These are phyloP conservation scores for Stevia rebaudiana DNA, from an alignment of 140 eudicot genomes.

Conservation along the genomic window DNA sequence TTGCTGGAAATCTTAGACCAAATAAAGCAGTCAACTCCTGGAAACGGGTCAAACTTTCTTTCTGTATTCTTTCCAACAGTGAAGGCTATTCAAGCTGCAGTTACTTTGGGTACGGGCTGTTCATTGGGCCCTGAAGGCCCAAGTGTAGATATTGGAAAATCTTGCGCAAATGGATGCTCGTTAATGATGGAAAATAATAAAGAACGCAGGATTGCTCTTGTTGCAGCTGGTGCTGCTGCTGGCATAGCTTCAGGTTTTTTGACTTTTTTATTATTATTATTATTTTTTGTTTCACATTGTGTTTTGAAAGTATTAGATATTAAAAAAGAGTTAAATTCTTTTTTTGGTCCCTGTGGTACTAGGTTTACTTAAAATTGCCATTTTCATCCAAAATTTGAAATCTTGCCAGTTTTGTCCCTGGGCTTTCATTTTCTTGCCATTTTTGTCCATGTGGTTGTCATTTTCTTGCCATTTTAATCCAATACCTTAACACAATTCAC, in stretches of 20 bases:
- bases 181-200: constrained; percentile 84
- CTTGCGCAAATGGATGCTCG: constrained; percentile 91
- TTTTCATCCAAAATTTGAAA: too few species aligned
- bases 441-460: too few species aligned
- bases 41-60: constrained; percentile 60
- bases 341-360: too few species aligned
- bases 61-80: constrained; percentile 66
- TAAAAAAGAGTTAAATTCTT: too few species aligned
- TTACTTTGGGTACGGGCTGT: constrained; percentile 91
- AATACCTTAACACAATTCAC: too few species aligned
- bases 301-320: not conserved
- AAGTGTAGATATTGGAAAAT: constrained; percentile 95
- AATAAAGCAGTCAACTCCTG: constrained; percentile 70
- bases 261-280: not conserved
- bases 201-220: constrained; percentile 89
- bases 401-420: too few species aligned
- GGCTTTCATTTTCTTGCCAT: too few species aligned
- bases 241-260: constrained; percentile 86
- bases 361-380: too few species aligned
- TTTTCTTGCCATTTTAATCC: too few species aligned
- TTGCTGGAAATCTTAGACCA: constrained; percentile 83
- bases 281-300: not conserved
- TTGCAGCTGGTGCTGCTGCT: constrained; percentile 99
- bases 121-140: constrained; percentile 99
- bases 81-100: constrained; percentile 94